Evolutionary conservation across 2,329 filamentous ascomycete species (phyloP), one percentile per base, ranked within the genome.

Genomic region (Juglanconis oblonga): DNA sequence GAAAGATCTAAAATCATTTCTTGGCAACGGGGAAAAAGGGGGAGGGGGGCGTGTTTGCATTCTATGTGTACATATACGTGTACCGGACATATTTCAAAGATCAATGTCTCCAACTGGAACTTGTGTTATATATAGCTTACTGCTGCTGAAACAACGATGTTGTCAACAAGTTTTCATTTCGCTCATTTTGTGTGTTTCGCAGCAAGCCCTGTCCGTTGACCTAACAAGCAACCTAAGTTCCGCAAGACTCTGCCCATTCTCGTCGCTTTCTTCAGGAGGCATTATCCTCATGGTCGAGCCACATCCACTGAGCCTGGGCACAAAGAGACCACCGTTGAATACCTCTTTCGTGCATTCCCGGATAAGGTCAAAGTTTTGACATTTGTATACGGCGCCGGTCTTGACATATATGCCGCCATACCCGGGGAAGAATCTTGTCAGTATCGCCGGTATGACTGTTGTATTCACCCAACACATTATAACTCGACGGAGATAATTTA

Each of bases 1-100:
- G 81, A 33, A 76, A 72, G 55, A 68, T 78, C 58, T 78, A 72
- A 65, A 24, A 8, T 14, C 44, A 47, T 6, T 47, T 14, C 1
- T 47, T 17, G 14, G 44, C 1, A 3, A 24, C n/a, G 11, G 8
- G 24, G 24, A 24, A 24, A 24, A 7, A 38, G 36, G 4, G 24
- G 10, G 5, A 5, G 10, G 2, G 9, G 4, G 5, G 44, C 44
- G 11, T 24, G 44, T 29, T 47, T 29, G 17, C 44, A 47, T 47
- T 47, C 44, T 4, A 47, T 47, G 44, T 24, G 17, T 4, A 17
- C 17, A 47, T 17, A 47, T 47, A 29, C 13, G 13, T 24, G 14
- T 24, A 47, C 44, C 5, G n/a, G 17, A 24, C 44, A 47, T 47
- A 47, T 17, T 24, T 24, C 7, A 47, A 29, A 24, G 42, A 14